phyloP scores from a whole-genome alignment of 106 monocot species.

The Allium cepa region DNA sequence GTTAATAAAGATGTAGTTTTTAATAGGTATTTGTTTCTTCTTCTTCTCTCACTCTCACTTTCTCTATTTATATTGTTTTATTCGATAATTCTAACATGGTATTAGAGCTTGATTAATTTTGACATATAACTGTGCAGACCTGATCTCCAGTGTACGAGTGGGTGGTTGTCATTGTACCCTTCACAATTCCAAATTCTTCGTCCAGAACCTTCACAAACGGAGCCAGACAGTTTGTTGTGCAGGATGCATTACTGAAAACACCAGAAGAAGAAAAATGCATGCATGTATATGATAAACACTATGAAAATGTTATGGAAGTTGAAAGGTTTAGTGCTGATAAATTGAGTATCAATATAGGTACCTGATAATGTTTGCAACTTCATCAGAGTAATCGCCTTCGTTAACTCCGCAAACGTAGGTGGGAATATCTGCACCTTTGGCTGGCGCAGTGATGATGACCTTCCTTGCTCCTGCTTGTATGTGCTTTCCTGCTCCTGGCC shows the following conservation, averaged over 20 bases:
- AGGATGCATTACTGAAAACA: slow-evolving; percentile 86
- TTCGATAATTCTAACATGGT: too few relatives aligned
- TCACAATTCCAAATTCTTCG: slow-evolving; percentile 95
- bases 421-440: slow-evolving; percentile 92
- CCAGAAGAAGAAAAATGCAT: not conserved
- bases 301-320: not conserved
- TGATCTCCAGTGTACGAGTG: slow-evolving; percentile 99
- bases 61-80: too few relatives aligned
- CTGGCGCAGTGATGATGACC: slow-evolving; percentile 95
- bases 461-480: slow-evolving; percentile 97
- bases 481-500: slow-evolving; percentile 96
- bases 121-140: slow-evolving; percentile 19
- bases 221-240: slow-evolving; percentile 97
- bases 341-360: not conserved
- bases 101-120: too few relatives aligned
- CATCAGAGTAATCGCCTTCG: slow-evolving; percentile 79
- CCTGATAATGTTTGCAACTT: slow-evolving; percentile 81
- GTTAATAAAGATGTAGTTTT: too few relatives aligned
- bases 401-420: slow-evolving; percentile 95
- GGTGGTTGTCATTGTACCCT: slow-evolving; percentile 99
- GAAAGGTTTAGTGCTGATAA: not conserved
- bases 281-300: not conserved
- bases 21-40: too few relatives aligned
- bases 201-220: slow-evolving; percentile 96
- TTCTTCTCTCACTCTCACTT: too few relatives aligned